Percentiles rank a stretch among this genome's conserved stretches.
These are phyloP conservation scores for Coemansia aciculifera DNA, from an alignment of 192 early-diverging fungal species.

Conservation along the genomic window DNA sequence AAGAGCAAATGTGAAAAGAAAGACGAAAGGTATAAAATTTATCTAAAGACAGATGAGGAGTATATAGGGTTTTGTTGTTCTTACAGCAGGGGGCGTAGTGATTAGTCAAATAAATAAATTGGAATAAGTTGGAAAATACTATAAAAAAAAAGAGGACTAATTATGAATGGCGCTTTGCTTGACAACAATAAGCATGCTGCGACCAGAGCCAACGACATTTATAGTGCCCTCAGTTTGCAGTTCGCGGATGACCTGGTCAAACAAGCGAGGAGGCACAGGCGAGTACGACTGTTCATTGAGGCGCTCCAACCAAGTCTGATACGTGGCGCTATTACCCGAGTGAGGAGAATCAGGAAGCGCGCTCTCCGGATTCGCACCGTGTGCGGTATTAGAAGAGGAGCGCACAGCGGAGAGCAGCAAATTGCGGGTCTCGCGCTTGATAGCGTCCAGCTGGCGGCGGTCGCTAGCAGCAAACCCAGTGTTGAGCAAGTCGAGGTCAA, in stretches of 20 bases:
- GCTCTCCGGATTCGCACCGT: neutral
- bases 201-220: constrained; percentile 44
- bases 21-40: neutral
- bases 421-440: constrained; percentile 45
- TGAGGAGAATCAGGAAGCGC: constrained; percentile 23
- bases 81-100: neutral
- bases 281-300: constrained; percentile 51
- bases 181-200: constrained; percentile 44
- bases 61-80: neutral
- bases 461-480: constrained; percentile 85
- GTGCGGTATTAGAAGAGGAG: constrained; percentile 22
- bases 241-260: constrained; percentile 60
- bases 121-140: neutral
- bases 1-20: neutral
- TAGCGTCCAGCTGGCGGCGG: constrained; percentile 57
- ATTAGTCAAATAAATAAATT: constrained; percentile 1
- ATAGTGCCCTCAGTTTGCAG: constrained; percentile 58
- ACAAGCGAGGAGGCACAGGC: constrained; percentile 55
- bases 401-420: constrained; percentile 45
- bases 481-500: constrained; percentile 90
- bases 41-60: neutral
- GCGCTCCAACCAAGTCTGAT: constrained; percentile 46
- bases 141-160: constrained; percentile 2
- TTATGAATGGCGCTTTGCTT: constrained; percentile 42
- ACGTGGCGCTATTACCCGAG: constrained; percentile 23